phyloP scores from a whole-genome alignment of 179 eudicot species.

The Silene noctiflora region DNA sequence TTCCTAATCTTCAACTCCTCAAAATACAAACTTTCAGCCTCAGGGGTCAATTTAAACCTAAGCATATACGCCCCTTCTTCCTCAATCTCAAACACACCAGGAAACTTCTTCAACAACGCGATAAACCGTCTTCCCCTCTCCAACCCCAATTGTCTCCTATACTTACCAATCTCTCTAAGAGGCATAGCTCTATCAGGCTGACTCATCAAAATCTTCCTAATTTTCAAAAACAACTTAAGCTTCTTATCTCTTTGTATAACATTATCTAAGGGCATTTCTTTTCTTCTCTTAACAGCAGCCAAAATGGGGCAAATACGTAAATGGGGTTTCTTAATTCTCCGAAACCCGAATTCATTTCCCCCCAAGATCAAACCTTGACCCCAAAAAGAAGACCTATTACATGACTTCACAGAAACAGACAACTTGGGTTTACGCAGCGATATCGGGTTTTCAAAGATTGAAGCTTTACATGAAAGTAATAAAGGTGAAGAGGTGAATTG shows the following conservation, averaged over 20 bases:
- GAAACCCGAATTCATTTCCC: slow-evolving; percentile 30
- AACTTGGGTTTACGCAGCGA: slow-evolving; percentile 40
- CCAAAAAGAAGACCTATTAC: slow-evolving; percentile 37
- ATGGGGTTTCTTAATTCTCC: slow-evolving; percentile 41
- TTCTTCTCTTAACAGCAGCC: slow-evolving; percentile 86
- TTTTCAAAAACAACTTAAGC: slow-evolving; percentile 70
- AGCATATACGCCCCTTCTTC: slow-evolving; percentile 90
- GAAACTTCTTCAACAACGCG: slow-evolving; percentile 78
- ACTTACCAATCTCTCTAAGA: slow-evolving; percentile 69
- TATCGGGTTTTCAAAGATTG: slow-evolving; percentile 24
- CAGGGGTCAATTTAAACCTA: slow-evolving; percentile 74
- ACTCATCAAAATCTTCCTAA: slow-evolving; percentile 68
- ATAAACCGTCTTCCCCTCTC: slow-evolving; percentile 62
- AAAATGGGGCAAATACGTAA: slow-evolving; percentile 34
- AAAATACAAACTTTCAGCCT: slow-evolving; percentile 84
- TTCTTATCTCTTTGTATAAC: slow-evolving; percentile 93
- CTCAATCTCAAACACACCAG: slow-evolving; percentile 75
- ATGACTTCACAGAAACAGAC: slow-evolving; percentile 26
- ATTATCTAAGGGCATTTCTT: slow-evolving; percentile 85
- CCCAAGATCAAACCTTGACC: slow-evolving; percentile 34
- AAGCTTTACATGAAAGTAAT: slow-evolving; percentile 25
- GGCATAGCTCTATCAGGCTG: slow-evolving; percentile 73
- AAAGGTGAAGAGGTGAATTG: slow-evolving; percentile 35
- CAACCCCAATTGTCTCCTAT: slow-evolving; percentile 64
- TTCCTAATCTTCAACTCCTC: slow-evolving; percentile 86